Evolutionary conservation across 1,284 basidiomycete genomes (phyloP).

Genomic region (Coniferiporia weirii): DNA sequence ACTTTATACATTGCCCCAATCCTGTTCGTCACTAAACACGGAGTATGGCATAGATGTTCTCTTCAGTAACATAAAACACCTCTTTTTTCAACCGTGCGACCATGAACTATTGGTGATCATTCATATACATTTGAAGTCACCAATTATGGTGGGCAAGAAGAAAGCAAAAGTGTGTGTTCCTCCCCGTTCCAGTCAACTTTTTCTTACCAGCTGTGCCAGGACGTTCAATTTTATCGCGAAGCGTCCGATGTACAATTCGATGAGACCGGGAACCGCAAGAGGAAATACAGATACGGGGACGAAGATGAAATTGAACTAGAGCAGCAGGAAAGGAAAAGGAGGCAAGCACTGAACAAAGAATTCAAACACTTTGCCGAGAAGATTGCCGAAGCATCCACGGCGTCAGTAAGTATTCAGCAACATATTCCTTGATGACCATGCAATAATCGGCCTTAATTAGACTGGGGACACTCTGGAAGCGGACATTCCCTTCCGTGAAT

Average conservation of each 20-base stretch:
- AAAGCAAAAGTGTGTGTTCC: constrained; percentile 72
- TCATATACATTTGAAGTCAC: constrained; percentile 90
- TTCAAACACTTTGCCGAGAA: constrained; percentile 94
- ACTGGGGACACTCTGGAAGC: constrained; percentile 84
- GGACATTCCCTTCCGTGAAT: constrained; percentile 95
- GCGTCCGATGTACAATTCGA: constrained; percentile 98
- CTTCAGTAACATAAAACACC: constrained; percentile 97
- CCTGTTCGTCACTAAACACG: constrained; percentile 6
- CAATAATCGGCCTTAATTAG: constrained; percentile 33
- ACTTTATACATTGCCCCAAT: constrained; percentile 1
- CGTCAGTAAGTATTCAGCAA: constrained; percentile 46
- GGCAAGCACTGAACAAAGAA: constrained; percentile 90
- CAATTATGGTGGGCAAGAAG: constrained; percentile 99
- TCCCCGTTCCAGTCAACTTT: constrained; percentile 4
- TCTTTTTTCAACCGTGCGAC: constrained; percentile 99
- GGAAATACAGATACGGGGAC: constrained; percentile 95
- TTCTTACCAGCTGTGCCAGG: constrained; percentile 41
- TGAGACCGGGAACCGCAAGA: constrained; percentile 97
- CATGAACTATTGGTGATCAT: constrained; percentile 94
- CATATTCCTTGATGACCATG: constrained; percentile 7
- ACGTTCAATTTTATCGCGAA: constrained; percentile 98
- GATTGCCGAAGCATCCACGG: constrained; percentile 80
- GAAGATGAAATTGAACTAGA: constrained; percentile 99
- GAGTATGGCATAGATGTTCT: constrained; percentile 64
- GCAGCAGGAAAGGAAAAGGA: constrained; percentile 90